Percentiles rank a stretch among this genome's conserved stretches.
These are phyloP conservation scores for Margaritispora aquatica DNA, from an alignment of 495 filamentous ascomycete species.

Conservation along the genomic window DNA sequence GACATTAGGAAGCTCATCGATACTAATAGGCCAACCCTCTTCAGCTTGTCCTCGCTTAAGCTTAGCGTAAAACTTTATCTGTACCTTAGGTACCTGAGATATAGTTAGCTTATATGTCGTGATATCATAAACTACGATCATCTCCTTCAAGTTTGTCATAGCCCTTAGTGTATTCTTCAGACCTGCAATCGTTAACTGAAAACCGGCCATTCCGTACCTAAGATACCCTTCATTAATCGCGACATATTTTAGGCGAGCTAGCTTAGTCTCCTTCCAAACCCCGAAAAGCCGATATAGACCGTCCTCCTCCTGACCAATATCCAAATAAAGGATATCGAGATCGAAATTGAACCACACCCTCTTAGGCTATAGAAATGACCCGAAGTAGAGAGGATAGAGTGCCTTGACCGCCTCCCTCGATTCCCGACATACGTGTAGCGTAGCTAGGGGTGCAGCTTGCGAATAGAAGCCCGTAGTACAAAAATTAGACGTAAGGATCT, in stretches of 20 bases:
- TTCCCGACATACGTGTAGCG: neutral
- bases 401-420: neutral
- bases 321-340: conserved; percentile 6
- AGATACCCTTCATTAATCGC: conserved; percentile 4
- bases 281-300: neutral
- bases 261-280: neutral
- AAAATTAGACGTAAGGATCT: neutral
- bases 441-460: neutral
- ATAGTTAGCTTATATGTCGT: neutral
- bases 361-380: neutral
- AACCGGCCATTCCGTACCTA: neutral
- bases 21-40: neutral
- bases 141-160: conserved; percentile 1
- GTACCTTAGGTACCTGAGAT: neutral
- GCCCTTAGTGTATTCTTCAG: conserved; percentile 1
- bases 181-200: neutral
- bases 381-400: conserved; percentile 1
- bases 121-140: conserved; percentile 2
- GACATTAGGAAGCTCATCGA: conserved; percentile 11
- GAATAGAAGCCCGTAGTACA: neutral
- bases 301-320: neutral
- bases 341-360: conserved; percentile 2
- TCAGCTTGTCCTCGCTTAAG: neutral
- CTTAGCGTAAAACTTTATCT: conserved; percentile 3
- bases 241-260: conserved; percentile 4